phyloP scores from a whole-genome alignment of 495 filamentous ascomycete genomes.

The Evernia prunastri region DNA sequence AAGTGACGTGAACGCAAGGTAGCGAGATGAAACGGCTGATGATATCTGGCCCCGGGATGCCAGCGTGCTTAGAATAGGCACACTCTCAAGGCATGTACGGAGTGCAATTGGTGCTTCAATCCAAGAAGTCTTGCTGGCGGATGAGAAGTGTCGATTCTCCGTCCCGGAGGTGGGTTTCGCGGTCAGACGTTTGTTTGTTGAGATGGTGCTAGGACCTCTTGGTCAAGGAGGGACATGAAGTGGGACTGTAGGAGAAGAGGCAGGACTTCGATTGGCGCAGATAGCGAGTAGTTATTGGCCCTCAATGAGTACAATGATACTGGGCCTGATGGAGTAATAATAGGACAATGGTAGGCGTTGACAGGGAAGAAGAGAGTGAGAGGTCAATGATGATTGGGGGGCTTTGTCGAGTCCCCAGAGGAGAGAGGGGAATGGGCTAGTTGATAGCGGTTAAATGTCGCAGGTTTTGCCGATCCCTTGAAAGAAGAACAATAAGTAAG shows the following conservation, averaged over 20 bases:
- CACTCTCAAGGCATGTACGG: conserved; percentile 15
- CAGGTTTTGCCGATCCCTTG: conserved; percentile 24
- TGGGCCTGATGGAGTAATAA: not conserved
- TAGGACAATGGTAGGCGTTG: conserved; percentile 7
- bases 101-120: conserved; percentile 19
- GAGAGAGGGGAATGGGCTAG: conserved; percentile 20
- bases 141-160: conserved; percentile 14
- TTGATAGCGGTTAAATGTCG: conserved; percentile 16
- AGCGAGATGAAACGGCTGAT: conserved; percentile 16
- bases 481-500: conserved; percentile 7
- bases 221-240: conserved; percentile 16
- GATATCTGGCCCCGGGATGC: conserved; percentile 4
- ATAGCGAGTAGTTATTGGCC: not conserved
- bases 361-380: conserved; percentile 9
- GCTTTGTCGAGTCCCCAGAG: conserved; percentile 15
- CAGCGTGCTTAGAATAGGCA: conserved; percentile 16
- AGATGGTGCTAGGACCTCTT: conserved; percentile 20
- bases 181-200: conserved; percentile 17
- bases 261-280: conserved; percentile 1
- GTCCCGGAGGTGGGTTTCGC: conserved; percentile 6
- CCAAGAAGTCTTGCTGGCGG: conserved; percentile 11
- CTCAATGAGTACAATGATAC: not conserved
- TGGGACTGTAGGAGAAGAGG: not conserved
- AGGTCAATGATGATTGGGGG: conserved; percentile 11
- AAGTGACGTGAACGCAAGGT: conserved; percentile 13